A percentile compares a stretch with the other conserved stretches of the same genome.
Conservation (phyloP, 2,329 filamentous ascomycete genomes). For the Fusarium newnesense region DNA sequence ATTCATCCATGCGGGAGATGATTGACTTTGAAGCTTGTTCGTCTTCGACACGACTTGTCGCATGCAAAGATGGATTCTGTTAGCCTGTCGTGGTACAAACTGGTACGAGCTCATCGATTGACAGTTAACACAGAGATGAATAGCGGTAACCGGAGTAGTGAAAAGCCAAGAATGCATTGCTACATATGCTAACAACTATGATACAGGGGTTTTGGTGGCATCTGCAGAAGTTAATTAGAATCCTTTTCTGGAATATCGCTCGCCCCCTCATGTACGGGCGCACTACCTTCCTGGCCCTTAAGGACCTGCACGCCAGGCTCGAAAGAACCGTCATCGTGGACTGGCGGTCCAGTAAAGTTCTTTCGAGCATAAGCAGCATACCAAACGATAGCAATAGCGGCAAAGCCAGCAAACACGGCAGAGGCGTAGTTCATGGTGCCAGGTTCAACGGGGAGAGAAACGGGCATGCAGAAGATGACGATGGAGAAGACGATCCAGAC, state of each 20-base stretch:
- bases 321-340: slow-evolving; percentile 12
- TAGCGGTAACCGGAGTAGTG: background rate
- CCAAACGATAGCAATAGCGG: slow-evolving; percentile 68
- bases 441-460: slow-evolving; percentile 66
- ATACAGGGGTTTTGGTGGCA: slow-evolving; percentile 7
- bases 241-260: slow-evolving; percentile 28
- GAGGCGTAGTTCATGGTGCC: slow-evolving; percentile 73
- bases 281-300: slow-evolving; percentile 22
- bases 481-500: slow-evolving; percentile 76
- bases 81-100: background rate
- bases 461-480: slow-evolving; percentile 81
- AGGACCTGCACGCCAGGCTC: slow-evolving; percentile 36
- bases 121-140: background rate
- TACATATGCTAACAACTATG: slow-evolving; percentile 17
- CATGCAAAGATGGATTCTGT: no score
- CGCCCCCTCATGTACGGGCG: slow-evolving; percentile 4
- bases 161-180: slow-evolving; percentile 11
- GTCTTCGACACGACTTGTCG: background rate
- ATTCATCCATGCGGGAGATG: background rate
- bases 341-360: slow-evolving; percentile 68
- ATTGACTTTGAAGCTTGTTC: background rate
- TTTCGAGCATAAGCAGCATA: slow-evolving; percentile 71
- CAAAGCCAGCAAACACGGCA: slow-evolving; percentile 73
- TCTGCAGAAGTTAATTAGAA: slow-evolving; percentile 22
- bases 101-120: background rate